Conservation (phyloP, 2,329 filamentous ascomycete genomes). For the Myriosclerotinia scirpicola region DNA sequence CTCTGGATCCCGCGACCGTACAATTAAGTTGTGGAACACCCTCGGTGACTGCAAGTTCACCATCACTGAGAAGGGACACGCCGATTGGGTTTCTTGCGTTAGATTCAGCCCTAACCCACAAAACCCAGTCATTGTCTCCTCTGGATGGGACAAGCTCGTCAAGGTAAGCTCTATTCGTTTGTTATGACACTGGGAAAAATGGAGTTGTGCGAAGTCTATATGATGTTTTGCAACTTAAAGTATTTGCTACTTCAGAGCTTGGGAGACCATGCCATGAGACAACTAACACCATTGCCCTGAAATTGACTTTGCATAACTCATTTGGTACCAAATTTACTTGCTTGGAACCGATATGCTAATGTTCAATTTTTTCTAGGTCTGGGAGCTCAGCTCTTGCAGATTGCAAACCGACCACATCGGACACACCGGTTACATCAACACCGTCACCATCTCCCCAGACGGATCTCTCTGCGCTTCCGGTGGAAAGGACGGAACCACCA, state of each 20-base stretch:
- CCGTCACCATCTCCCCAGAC: constrained; percentile 99
- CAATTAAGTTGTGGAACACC: constrained; percentile 99
- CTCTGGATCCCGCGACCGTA: constrained; percentile 95
- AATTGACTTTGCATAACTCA: constrained; percentile 39
- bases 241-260: constrained; percentile 99
- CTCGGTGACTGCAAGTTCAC: constrained; percentile 99
- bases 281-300: constrained; percentile 90
- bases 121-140: constrained; percentile 99
- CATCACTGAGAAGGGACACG: constrained; percentile 99
- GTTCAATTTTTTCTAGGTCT: constrained; percentile 64
- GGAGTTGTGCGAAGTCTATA: constrained; percentile 49
- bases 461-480: constrained; percentile 98
- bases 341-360: constrained; percentile 27
- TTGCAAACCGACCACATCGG: constrained; percentile 99
- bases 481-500: constrained; percentile 99
- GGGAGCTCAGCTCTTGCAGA: constrained; percentile 99
- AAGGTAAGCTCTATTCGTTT: constrained; percentile 70
- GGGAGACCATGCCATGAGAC: constrained; percentile 86
- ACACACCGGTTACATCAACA: constrained; percentile 99
- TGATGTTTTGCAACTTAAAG: constrained; percentile 92
- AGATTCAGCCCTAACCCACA: constrained; percentile 99
- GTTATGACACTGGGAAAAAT: constrained; percentile 27
- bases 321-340: constrained; percentile 22
- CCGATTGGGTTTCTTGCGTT: constrained; percentile 99
- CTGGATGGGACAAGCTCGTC: constrained; percentile 99